Evolutionary conservation across 768 basidiomycete genomes (phyloP).

Genomic region (Dioszegia crocea): DNA sequence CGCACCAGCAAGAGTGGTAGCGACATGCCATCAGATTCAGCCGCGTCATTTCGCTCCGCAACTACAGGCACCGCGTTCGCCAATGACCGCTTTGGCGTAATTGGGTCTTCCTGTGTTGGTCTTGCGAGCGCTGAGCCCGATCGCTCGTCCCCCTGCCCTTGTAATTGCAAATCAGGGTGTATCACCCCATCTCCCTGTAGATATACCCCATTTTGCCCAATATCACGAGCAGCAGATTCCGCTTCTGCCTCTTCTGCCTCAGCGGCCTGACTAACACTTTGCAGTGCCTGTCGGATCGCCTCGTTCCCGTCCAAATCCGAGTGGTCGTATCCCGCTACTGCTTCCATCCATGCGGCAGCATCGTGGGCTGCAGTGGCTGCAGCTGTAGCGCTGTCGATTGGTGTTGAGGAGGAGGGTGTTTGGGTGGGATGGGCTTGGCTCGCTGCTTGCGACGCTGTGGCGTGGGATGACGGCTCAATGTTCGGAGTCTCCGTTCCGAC

Average conservation of each 20-base stretch:
- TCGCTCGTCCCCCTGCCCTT: no score
- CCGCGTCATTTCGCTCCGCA: no score
- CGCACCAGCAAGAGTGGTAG: constrained; percentile 28
- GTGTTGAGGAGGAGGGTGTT: not conserved
- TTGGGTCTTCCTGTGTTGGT: no score
- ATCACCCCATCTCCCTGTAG: not conserved
- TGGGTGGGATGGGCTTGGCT: constrained; percentile 6
- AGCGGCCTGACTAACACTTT: not conserved
- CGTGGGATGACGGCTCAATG: no score
- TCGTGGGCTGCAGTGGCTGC: not conserved
- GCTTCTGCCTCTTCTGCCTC: not conserved
- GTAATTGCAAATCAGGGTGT: not conserved
- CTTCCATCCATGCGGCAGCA: not conserved
- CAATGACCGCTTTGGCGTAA: no score
- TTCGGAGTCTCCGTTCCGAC: not conserved
- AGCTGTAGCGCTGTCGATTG: not conserved
- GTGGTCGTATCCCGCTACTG: not conserved
- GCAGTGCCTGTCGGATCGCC: not conserved
- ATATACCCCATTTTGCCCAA: not conserved
- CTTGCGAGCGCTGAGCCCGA: no score
- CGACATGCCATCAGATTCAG: not conserved
- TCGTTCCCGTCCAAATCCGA: not conserved
- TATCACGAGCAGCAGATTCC: not conserved
- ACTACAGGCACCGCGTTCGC: no score
- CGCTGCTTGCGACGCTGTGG: no score